phyloP scores from a whole-genome alignment of 2,329 filamentous ascomycete genomes.

The Colletotrichum filicis region DNA sequence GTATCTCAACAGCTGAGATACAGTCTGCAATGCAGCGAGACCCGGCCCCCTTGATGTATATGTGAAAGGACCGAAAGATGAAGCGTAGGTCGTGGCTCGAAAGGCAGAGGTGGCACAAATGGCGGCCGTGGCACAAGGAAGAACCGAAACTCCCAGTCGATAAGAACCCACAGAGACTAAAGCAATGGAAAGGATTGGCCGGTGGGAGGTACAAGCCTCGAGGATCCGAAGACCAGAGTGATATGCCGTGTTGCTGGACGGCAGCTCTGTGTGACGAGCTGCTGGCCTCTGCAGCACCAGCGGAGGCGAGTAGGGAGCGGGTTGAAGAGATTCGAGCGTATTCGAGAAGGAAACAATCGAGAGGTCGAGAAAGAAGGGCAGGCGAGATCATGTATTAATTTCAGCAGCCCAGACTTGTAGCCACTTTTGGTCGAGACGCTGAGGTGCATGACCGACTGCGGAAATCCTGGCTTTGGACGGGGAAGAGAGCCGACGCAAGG shows the following conservation, averaged over 20 bases:
- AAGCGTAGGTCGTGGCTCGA: neutral
- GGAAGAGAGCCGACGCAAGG: constrained; percentile 10
- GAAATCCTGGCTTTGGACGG: neutral
- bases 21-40: neutral
- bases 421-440: constrained; percentile 6
- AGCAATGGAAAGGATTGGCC: neutral
- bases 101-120: constrained; percentile 7
- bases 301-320: neutral
- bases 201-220: neutral
- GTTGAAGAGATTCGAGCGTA: neutral
- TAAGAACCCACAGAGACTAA: neutral
- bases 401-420: constrained; percentile 26
- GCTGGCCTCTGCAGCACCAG: constrained; percentile 4
- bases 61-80: constrained; percentile 3
- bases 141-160: neutral
- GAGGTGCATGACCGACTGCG: constrained; percentile 17
- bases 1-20: constrained; percentile 2
- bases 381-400: constrained; percentile 29
- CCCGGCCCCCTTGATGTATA: neutral
- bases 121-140: neutral
- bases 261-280: constrained; percentile 24
- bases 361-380: neutral
- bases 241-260: neutral
- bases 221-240: constrained; percentile 3
- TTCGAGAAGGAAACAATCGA: neutral